Conservation (phyloP, 306 rosid genomes). For the Sphenostylis stenocarpa region DNA sequence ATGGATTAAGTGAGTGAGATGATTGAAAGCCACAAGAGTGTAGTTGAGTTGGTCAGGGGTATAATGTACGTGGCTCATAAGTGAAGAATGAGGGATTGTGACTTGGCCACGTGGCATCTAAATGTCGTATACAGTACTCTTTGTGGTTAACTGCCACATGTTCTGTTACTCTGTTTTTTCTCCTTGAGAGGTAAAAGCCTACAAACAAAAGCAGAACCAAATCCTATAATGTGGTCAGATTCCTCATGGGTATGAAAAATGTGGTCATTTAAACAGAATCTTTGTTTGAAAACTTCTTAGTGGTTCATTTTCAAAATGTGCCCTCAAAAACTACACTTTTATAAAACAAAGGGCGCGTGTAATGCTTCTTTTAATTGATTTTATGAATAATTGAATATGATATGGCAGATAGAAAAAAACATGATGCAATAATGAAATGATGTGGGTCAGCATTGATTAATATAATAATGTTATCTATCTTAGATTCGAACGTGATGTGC, state of each 20-base stretch:
- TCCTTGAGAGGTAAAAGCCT: neutral
- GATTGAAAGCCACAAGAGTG: constrained; percentile 23
- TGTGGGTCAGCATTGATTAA: neutral
- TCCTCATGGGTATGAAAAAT: neutral
- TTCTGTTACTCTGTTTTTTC: neutral
- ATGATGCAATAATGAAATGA: neutral
- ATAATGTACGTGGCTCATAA: constrained; percentile 33
- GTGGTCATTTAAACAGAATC: neutral
- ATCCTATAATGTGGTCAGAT: no score
- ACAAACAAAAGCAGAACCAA: no score
- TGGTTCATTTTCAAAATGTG: neutral
- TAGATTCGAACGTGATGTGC: neutral
- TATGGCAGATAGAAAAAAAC: neutral
- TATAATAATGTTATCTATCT: neutral
- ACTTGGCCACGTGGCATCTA: constrained; percentile 24
- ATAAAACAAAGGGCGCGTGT: no score
- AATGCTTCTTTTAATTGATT: no score
- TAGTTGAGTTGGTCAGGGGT: constrained; percentile 15
- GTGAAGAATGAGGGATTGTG: constrained; percentile 15
- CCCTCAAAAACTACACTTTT: no score
- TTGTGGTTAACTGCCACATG: constrained; percentile 20
- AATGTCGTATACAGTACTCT: constrained; percentile 1
- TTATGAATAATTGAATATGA: neutral
- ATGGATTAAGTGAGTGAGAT: constrained; percentile 15
- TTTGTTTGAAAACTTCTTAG: neutral